Percentiles rank a stretch among this genome's conserved stretches.
Conservation (phyloP, 352 stramenopile genomes). For the Plasmopara viticola region DNA sequence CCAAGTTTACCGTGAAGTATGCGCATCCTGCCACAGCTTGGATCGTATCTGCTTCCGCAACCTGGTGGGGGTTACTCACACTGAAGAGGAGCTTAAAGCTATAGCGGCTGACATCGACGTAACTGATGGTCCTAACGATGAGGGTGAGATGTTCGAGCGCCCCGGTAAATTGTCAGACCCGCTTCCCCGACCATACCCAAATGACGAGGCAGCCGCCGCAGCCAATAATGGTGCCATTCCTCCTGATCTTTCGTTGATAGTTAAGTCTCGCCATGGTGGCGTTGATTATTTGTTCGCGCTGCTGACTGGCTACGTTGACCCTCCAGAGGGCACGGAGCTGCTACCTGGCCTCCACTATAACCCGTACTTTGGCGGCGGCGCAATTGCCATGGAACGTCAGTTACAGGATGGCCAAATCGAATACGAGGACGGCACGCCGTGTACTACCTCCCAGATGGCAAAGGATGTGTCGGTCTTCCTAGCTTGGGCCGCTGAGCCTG, state of each 20-base stretch:
- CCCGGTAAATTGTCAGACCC: constrained; percentile 95
- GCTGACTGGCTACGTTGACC: constrained; percentile 96
- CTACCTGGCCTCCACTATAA: constrained; percentile 95
- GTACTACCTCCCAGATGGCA: constrained; percentile 97
- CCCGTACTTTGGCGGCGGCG: constrained; percentile 96
- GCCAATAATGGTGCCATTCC: constrained; percentile 97
- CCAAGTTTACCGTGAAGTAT: constrained; percentile 99
- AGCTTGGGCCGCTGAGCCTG: constrained; percentile 94
- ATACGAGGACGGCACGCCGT: constrained; percentile 96
- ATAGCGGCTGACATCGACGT: constrained; percentile 94
- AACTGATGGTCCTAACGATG: constrained; percentile 94
- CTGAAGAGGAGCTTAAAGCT: constrained; percentile 87
- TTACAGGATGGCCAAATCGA: constrained; percentile 96
- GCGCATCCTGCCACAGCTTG: constrained; percentile 95
- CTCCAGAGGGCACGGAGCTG: constrained; percentile 87
- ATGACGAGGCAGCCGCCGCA: constrained; percentile 94
- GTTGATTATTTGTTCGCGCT: constrained; percentile 97
- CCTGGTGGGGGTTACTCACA: constrained; percentile 96
- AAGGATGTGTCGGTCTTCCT: constrained; percentile 98
- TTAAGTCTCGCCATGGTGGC: constrained; percentile 94
- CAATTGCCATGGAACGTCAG: constrained; percentile 98
- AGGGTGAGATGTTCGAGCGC: constrained; percentile 99
- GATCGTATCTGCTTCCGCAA: constrained; percentile 97
- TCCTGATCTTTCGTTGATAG: constrained; percentile 97
- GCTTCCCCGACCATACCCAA: constrained; percentile 95